A percentile compares a stretch with the other conserved stretches of the same genome.
phyloP scores from a whole-genome alignment of 1,284 basidiomycete species.

The Pseudozyma tsukubaensis region DNA sequence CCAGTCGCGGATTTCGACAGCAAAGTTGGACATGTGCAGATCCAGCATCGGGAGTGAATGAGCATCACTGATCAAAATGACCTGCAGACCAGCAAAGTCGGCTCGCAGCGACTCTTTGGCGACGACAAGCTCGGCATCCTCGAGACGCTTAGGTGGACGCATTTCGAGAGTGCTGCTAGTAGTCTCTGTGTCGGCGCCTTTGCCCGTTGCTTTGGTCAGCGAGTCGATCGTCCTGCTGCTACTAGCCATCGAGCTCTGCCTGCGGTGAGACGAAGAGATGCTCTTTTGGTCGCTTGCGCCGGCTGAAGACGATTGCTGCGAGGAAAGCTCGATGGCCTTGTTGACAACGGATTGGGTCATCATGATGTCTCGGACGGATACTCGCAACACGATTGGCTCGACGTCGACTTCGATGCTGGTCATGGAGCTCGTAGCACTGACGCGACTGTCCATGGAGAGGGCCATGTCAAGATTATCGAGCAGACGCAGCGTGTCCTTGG shows the following conservation, averaged over 20 bases:
- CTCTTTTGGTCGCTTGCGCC: slow-evolving; percentile 37
- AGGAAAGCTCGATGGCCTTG: slow-evolving; percentile 81
- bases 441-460: slow-evolving; percentile 84
- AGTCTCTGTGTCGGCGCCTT: slow-evolving; percentile 10
- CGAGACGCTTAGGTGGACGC: slow-evolving; percentile 20
- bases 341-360: slow-evolving; percentile 90
- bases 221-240: slow-evolving; percentile 43
- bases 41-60: slow-evolving; percentile 96
- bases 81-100: slow-evolving; percentile 78
- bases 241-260: slow-evolving; percentile 43
- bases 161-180: slow-evolving; percentile 15
- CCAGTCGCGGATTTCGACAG: slow-evolving; percentile 90
- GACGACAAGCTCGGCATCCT: slow-evolving; percentile 63
- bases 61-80: slow-evolving; percentile 92
- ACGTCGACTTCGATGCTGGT: slow-evolving; percentile 86
- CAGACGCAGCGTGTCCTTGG: slow-evolving; percentile 86
- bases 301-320: slow-evolving; percentile 36
- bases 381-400: slow-evolving; percentile 85
- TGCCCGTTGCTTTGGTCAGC: slow-evolving; percentile 16
- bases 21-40: slow-evolving; percentile 85
- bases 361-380: slow-evolving; percentile 90
- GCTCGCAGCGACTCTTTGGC: slow-evolving; percentile 63
- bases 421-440: slow-evolving; percentile 79
- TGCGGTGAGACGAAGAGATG: slow-evolving; percentile 38
- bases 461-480: slow-evolving; percentile 92